These are phyloP conservation scores for Nigrospora oryzae DNA, from an alignment of 2,329 filamentous ascomycete genomes.

Conservation along the genomic window DNA sequence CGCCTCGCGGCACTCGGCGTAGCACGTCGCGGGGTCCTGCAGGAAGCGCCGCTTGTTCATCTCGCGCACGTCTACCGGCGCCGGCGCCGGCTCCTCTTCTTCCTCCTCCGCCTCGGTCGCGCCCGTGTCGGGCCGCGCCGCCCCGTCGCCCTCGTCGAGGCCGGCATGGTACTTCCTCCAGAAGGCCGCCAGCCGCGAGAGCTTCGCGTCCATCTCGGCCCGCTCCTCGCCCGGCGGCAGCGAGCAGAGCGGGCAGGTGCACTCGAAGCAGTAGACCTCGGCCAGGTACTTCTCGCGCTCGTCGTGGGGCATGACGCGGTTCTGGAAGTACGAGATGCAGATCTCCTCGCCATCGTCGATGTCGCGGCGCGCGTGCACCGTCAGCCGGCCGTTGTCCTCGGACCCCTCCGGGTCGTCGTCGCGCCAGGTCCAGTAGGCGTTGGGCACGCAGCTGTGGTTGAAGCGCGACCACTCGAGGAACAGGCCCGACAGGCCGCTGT, in stretches of 20 bases:
- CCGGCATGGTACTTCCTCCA: background rate
- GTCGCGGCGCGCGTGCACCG: background rate
- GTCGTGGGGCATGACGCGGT: constrained; percentile 1
- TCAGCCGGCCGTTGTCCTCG: background rate
- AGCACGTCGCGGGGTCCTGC: background rate
- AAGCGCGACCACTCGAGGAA: constrained; percentile 1
- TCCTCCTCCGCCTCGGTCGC: background rate
- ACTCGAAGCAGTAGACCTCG: constrained; percentile 1
- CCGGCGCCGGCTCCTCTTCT: background rate
- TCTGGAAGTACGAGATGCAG: constrained; percentile 1
- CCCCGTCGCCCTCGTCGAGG: background rate
- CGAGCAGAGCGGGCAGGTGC: background rate
- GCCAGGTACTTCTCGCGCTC: constrained; percentile 1
- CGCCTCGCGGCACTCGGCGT: background rate
- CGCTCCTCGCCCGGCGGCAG: background rate
- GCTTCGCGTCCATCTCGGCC: background rate
- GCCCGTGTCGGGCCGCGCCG: background rate
- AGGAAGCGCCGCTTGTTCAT: background rate
- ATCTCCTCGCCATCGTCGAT: background rate
- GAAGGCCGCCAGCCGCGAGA: background rate
- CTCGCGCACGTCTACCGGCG: background rate
- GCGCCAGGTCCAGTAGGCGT: constrained; percentile 1
- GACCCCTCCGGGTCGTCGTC: background rate
- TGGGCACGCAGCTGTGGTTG: background rate
- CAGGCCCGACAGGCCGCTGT: background rate